Base-by-base conservation (phyloP, 305 asterid species). In the Andrographis paniculata region DNA sequence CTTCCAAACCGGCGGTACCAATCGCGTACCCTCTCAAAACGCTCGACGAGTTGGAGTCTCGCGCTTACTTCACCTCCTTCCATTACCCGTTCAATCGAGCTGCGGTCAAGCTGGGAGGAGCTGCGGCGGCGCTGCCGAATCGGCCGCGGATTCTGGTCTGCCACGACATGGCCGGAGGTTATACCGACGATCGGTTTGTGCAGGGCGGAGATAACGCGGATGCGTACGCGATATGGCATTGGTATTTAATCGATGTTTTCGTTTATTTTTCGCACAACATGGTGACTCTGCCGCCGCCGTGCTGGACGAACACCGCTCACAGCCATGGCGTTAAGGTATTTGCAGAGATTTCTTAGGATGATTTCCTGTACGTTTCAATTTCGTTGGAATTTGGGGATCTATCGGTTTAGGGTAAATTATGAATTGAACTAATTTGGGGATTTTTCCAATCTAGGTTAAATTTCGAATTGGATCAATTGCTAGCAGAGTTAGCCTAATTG, bases 231-330 rank as follows among this genome's bases (percentile, higher is more conserved):
- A 78, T 91, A 53, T 83, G 94, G 95, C 99, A 91, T 65, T 91
- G 99, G 99, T 73, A 76, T 71, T 75, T 91, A 78, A 83, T 86
- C 27, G 96, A 91, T 70, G 83, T 86, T 33, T 91, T 91, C 27
- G 94, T 83, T n/a, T 91, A 91, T 55, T 91, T 91, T 61, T 80
- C 96, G 33, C 99, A 86, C 63, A 53, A 33, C 47, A 60, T 91
- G 77, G 96, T 91, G 61, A 86, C 96, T 5, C 45, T 91, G 62
- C 99, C 96, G 43, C 99, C 96, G 59, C 96, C 99, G 24, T 71
- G 94, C 65, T 91, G 96, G 96, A 75, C 65, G 19, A 83, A 91
- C 63, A 50, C 95, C 38, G 94, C 85, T 47, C 96, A 91, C 39
- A 80, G 55, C 36, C 96, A 91, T 62, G 96, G 99, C 3, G 96